phyloP scores from a whole-genome alignment of 2,329 filamentous ascomycete genomes.

The Seiridium unicorne region DNA sequence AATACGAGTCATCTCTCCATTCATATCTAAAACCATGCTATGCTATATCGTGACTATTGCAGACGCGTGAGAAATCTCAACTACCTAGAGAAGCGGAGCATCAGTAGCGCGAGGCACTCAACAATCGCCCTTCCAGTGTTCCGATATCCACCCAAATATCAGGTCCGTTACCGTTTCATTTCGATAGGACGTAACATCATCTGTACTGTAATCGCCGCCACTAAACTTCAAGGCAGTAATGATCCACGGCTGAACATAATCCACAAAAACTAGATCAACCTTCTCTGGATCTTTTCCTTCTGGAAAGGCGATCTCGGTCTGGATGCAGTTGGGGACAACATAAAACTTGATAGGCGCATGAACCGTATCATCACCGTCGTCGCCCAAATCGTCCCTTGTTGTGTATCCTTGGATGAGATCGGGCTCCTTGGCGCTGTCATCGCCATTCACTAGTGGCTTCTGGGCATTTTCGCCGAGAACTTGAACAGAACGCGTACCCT shows the following conservation, averaged over 20 bases:
- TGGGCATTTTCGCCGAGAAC: constrained; percentile 27
- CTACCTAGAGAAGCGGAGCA: no score
- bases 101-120: constrained; percentile 17
- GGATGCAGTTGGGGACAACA: constrained; percentile 78
- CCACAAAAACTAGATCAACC: constrained; percentile 87
- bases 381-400: constrained; percentile 74
- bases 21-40: no score
- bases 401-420: constrained; percentile 37
- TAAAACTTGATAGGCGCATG: constrained; percentile 76
- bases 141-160: constrained; percentile 55
- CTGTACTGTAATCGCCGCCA: constrained; percentile 47
- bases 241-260: constrained; percentile 85
- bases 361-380: constrained; percentile 86
- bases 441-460: constrained; percentile 25
- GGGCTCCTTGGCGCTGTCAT: constrained; percentile 27
- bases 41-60: no score
- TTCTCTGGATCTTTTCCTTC: constrained; percentile 55
- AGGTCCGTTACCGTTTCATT: constrained; percentile 55
- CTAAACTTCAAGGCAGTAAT: constrained; percentile 67
- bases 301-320: constrained; percentile 65
- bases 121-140: constrained; percentile 55
- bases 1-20: no score
- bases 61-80: no score
- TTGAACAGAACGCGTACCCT: constrained; percentile 22
- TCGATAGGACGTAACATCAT: constrained; percentile 50